Percentiles rank a stretch among this genome's conserved stretches.
Conservation (phyloP, 2,329 filamentous ascomycete species). For the Ophiostoma himal-ulmi region DNA sequence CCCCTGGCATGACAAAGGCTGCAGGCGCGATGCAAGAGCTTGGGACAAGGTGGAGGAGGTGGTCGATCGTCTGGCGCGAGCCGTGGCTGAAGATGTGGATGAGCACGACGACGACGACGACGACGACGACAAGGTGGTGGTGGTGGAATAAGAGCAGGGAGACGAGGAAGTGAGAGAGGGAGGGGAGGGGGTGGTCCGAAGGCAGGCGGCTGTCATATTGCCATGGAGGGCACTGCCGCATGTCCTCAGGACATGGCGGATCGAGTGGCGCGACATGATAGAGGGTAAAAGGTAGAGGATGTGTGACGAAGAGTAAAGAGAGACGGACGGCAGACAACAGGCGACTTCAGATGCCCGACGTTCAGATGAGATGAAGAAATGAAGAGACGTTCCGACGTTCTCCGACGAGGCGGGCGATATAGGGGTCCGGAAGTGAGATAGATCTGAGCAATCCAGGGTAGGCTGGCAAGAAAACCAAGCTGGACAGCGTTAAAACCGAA, state of each 20-base stretch:
- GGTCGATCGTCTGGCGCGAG: slow-evolving; percentile 15
- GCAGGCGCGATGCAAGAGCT: slow-evolving; percentile 13
- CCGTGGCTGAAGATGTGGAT: slow-evolving; percentile 15
- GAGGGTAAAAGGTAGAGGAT: neutral
- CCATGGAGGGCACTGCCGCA: slow-evolving; percentile 16
- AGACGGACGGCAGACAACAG: neutral
- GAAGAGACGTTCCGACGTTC: slow-evolving; percentile 3
- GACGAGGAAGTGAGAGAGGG: neutral
- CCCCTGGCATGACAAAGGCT: slow-evolving; percentile 20
- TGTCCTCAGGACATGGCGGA: slow-evolving; percentile 24
- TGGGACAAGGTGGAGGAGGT: slow-evolving; percentile 13
- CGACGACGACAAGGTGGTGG: neutral
- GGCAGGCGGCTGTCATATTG: neutral
- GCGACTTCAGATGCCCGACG: neutral
- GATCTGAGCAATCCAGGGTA: neutral
- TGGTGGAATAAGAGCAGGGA: neutral
- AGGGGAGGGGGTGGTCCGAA: slow-evolving; percentile 12
- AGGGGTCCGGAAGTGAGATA: slow-evolving; percentile 2
- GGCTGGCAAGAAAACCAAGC: neutral
- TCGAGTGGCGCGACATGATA: slow-evolving; percentile 25
- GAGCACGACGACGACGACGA: neutral
- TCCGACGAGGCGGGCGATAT: neutral
- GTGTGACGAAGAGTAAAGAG: neutral
- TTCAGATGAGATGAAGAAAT: neutral
- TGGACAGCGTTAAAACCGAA: neutral